Evolutionary conservation across 305 asterid species (phyloP).

Genomic region (Fraxinus baroniana): DNA sequence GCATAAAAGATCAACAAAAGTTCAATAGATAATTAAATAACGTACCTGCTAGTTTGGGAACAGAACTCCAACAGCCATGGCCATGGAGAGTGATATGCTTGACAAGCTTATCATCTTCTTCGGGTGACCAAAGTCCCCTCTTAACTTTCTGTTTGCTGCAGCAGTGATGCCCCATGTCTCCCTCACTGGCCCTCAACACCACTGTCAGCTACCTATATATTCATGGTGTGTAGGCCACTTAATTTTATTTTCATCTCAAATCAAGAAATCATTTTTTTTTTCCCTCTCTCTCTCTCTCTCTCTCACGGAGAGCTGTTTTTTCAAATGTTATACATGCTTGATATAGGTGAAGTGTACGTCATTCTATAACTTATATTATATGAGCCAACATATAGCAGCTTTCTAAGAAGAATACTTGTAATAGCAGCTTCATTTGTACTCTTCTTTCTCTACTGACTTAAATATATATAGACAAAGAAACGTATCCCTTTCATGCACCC

Average conservation of each 20-base stretch:
- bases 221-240: neutral
- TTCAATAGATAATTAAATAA: neutral
- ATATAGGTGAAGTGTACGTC: constrained; percentile 66
- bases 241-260: constrained; percentile 16
- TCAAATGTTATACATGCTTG: constrained; percentile 42
- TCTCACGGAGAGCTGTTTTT: constrained; percentile 26
- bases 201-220: constrained; percentile 12
- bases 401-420: neutral
- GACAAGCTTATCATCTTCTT: constrained; percentile 80
- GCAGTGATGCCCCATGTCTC: constrained; percentile 77
- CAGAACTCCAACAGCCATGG: constrained; percentile 94
- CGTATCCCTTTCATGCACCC: constrained; percentile 16
- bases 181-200: constrained; percentile 9
- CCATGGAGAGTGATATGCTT: constrained; percentile 65
- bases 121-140: constrained; percentile 96
- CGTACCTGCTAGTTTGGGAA: constrained; percentile 77
- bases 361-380: constrained; percentile 31
- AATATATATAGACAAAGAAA: neutral
- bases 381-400: neutral
- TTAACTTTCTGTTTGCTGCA: constrained; percentile 92
- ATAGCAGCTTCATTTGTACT: constrained; percentile 29
- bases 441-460: constrained; percentile 10
- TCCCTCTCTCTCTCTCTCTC: neutral
- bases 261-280: neutral
- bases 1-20: neutral